phyloP scores from a whole-genome alignment of 148 eudicot species.

The Rhododendron simsii region DNA sequence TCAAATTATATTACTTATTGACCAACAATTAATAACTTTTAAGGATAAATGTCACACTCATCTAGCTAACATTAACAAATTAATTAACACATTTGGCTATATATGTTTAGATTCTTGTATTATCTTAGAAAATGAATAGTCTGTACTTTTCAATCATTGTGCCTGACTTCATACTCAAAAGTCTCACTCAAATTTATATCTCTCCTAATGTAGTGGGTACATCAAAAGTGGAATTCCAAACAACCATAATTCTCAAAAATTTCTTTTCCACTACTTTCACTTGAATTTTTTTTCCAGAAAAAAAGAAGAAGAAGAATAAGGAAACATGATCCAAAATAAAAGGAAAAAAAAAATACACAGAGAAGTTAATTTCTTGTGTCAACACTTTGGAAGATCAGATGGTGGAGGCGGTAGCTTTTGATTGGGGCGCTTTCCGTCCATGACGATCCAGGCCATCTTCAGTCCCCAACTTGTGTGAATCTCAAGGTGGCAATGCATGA shows the following conservation, averaged over 20 bases:
- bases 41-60: not conserved
- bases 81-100: not conserved
- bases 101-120: not conserved
- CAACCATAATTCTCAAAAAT: not conserved
- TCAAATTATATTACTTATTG: not conserved
- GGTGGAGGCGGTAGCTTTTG: conserved; percentile 41
- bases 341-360: not conserved
- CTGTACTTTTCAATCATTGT: not conserved
- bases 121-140: not conserved
- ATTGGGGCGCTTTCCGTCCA: conserved; percentile 35
- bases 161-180: not conserved
- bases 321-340: not conserved
- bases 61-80: not conserved
- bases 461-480: conserved; percentile 42
- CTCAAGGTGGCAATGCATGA: conserved; percentile 41
- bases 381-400: conserved; percentile 41
- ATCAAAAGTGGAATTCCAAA: not conserved
- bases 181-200: not conserved
- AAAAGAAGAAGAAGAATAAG: not conserved
- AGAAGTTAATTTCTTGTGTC: not conserved
- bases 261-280: not conserved
- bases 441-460: conserved; percentile 43
- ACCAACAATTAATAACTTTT: not conserved
- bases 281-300: not conserved
- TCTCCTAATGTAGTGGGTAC: not conserved